A percentile compares a stretch with the other conserved stretches of the same genome.
phyloP scores from a whole-genome alignment of 306 rosid genomes.

The Prunus persica region Prunus_persica_NCBIv2 NC_034010.1:4477501-4478000 shows the following conservation, averaged over 20 bases:
- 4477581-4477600: not conserved
- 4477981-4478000: not conserved
- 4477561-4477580: conserved; percentile 8
- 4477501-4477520: conserved; percentile 48
- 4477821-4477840: not conserved
- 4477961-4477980: not conserved
- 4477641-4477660: not conserved
- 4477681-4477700: not conserved
- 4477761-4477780: not conserved
- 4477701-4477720: not conserved
- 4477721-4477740: not conserved
- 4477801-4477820: not conserved
- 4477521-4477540: conserved; percentile 16
- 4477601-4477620: not conserved
- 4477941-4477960: not conserved
- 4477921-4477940: no score
- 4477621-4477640: not conserved
- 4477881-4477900: not conserved
- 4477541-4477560: not conserved
- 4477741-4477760: not conserved
- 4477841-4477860: not conserved
- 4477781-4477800: not conserved
- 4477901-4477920: not conserved
- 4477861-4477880: not conserved
- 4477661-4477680: not conserved